Base-by-base conservation (phyloP, 2,329 filamentous ascomycete species). In the Didymella sp. region DNA sequence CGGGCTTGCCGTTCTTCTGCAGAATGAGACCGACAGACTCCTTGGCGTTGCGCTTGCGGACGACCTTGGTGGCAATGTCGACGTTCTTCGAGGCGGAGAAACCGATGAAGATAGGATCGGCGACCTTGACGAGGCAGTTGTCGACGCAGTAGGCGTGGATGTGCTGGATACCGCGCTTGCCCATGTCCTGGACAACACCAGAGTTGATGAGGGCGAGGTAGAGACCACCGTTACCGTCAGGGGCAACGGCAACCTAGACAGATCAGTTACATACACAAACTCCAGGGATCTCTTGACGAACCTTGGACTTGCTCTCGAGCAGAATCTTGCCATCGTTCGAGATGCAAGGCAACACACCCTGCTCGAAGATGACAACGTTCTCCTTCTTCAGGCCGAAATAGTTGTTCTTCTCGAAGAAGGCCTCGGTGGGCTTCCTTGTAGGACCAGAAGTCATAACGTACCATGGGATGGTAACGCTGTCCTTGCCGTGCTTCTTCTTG, bases 371-470 rank as follows among this genome's bases (percentile, higher is more conserved):
- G 66, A 89, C 79, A 59, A 99, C 89, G 73, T 99, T 95, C 76
- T 89, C 87, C 78, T 90, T 85, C 66, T 89, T 84, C 58, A 99
- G 80, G 6, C 95, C 95, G 76, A 99, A 99, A 82, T 92, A 98
- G 56, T 86, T 85, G 82, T 98, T 84, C 78, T 96, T 84, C 75
- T 90, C 81, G 78, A 99, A 98, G 82, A 95, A 99, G 60, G 89
- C 83, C 82, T 96, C 90, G n/a, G 95, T 99, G 37, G 93, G 91
- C 60, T 87, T 87, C 66, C 93, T 87, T 7, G 95, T 99, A 42
- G 95, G 95, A 4, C 95, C 95, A 71, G 92, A 96, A 70, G 95
- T 99, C 95, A 99, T 99, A 78, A 99, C 92, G 80, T 99, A 99
- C 95, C 95, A 99, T 12, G 95, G 95, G 38, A 98, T 88, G 28